These are phyloP conservation scores for Neonectria sp. DNA, from an alignment of 2,329 filamentous ascomycete species.

Conservation along the genomic window DNA sequence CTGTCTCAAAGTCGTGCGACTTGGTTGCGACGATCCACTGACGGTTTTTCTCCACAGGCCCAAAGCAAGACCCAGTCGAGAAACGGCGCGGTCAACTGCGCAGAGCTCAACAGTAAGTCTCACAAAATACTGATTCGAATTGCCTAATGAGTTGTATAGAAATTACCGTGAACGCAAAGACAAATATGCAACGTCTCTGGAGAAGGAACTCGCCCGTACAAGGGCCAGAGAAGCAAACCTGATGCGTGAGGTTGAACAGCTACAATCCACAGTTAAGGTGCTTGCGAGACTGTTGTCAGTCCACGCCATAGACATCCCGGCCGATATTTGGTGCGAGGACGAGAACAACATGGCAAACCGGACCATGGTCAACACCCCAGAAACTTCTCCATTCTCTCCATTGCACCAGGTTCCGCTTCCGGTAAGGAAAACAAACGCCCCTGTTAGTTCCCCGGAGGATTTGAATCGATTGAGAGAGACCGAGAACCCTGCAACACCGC, in stretches of 20 bases:
- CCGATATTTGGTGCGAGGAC: not conserved
- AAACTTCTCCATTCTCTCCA: not conserved
- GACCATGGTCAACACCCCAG: not conserved
- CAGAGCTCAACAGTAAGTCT: conserved; percentile 33
- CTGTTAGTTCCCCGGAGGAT: not conserved
- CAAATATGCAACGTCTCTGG: conserved; percentile 27
- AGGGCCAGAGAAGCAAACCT: conserved; percentile 25
- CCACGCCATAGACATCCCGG: not conserved
- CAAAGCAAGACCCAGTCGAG: conserved; percentile 33
- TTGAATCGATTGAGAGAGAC: not conserved
- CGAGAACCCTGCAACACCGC: not conserved
- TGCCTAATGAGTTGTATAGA: no score
- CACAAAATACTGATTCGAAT: not conserved
- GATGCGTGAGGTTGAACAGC: conserved; percentile 25
- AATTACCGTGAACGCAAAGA: conserved; percentile 35
- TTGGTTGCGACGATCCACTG: not conserved
- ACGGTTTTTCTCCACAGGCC: conserved; percentile 11
- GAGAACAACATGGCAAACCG: not conserved
- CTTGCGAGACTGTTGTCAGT: not conserved
- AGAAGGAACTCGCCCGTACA: conserved; percentile 30
- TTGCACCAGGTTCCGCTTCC: not conserved
- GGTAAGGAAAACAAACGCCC: not conserved
- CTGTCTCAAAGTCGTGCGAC: not conserved
- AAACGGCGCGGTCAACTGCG: conserved; percentile 35
- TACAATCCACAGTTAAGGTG: not conserved